Evolutionary conservation across 169 alveolate species (phyloP).

Genomic region (Plasmodium fragile): DNA sequence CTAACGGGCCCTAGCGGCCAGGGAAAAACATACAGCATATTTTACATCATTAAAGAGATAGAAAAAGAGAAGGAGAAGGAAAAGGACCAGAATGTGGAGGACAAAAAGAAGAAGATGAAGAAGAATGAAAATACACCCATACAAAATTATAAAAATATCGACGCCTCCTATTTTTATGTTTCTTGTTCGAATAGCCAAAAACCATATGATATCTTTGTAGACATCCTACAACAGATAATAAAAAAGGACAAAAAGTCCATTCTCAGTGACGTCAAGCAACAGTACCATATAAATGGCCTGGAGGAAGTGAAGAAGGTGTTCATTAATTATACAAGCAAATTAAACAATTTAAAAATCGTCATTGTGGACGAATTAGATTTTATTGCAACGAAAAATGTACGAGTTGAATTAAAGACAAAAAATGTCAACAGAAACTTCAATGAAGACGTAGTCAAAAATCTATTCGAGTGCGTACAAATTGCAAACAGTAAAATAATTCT

Average conservation of each 20-base stretch:
- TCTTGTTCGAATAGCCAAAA: conserved; percentile 60
- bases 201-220: conserved; percentile 69
- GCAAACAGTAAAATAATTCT: conserved; percentile 41
- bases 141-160: conserved; percentile 30
- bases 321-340: conserved; percentile 54
- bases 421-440: not conserved
- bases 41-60: conserved; percentile 64
- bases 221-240: conserved; percentile 55
- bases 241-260: conserved; percentile 46
- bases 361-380: conserved; percentile 70
- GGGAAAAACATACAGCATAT: conserved; percentile 70
- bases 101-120: not conserved
- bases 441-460: conserved; percentile 60
- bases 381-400: conserved; percentile 60
- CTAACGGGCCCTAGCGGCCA: conserved; percentile 71
- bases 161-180: conserved; percentile 63
- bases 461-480: conserved; percentile 54
- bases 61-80: conserved; percentile 55
- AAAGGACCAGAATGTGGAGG: not conserved
- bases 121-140: not conserved
- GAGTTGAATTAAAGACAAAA: conserved; percentile 51
- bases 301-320: conserved; percentile 61
- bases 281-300: conserved; percentile 47
- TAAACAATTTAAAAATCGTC: conserved; percentile 55
- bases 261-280: conserved; percentile 32